Percentiles rank a stretch among this genome's conserved stretches.
phyloP scores from a whole-genome alignment of 2,329 filamentous ascomycete genomes.

The Neoscytalidium dimidiatum region DNA sequence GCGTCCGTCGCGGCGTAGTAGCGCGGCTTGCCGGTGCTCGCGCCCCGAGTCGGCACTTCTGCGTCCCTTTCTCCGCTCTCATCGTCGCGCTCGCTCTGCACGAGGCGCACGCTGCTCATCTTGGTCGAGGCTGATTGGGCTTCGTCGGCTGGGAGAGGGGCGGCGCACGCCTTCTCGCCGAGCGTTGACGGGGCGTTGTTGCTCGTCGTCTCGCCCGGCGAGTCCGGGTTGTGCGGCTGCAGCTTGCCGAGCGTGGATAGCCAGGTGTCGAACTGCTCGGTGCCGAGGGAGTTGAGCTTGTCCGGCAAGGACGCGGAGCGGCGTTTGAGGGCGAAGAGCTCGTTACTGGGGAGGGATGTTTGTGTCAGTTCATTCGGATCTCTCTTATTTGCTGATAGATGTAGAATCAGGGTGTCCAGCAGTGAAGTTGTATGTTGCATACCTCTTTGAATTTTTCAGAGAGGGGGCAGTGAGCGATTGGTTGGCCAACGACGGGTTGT shows the following conservation, averaged over 20 bases:
- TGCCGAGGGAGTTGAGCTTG: slow-evolving; percentile 17
- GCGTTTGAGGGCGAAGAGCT: slow-evolving; percentile 4
- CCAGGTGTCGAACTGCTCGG: slow-evolving; percentile 25
- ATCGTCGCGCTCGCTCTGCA: neutral
- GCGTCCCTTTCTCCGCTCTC: neutral
- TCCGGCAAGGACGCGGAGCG: slow-evolving; percentile 14
- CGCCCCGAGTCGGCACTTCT: too few relatives aligned
- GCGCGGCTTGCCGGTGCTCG: neutral
- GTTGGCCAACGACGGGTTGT: neutral
- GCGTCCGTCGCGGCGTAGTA: slow-evolving; percentile 1
- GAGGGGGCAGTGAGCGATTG: neutral
- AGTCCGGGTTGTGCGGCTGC: neutral
- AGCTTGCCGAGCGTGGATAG: slow-evolving; percentile 20
- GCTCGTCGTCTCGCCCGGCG: too few relatives aligned
- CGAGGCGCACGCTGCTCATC: neutral
- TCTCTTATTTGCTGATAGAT: neutral
- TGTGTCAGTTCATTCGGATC: neutral
- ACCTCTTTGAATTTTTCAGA: neutral
- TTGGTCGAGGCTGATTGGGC: neutral
- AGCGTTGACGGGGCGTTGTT: too few relatives aligned
- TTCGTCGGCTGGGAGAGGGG: too few relatives aligned
- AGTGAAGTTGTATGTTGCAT: neutral
- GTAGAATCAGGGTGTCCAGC: too few relatives aligned
- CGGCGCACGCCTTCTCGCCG: too few relatives aligned
- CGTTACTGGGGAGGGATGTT: slow-evolving; percentile 4